Conservation (phyloP, 176 grass and related monocot species). For the Calamus simplicifolius region DNA sequence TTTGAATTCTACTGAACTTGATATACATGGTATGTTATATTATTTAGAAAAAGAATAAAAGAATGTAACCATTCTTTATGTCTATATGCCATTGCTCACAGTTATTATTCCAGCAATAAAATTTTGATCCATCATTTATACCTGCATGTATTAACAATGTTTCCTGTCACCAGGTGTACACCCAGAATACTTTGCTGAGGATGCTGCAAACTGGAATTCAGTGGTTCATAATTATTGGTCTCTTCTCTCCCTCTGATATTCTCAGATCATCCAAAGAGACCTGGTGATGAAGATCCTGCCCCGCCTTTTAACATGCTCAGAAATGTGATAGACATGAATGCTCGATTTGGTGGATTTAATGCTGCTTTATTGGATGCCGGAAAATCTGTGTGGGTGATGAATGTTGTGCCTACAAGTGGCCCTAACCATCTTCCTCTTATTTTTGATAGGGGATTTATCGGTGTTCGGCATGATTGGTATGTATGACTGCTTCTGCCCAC, state of each 20-base stretch:
- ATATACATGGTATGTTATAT: conserved; percentile 52
- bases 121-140: too few relatives aligned
- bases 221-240: conserved; percentile 91
- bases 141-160: conserved; percentile 4
- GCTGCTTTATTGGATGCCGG: conserved; percentile 74
- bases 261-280: conserved; percentile 99
- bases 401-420: conserved; percentile 75
- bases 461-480: conserved; percentile 97
- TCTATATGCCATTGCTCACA: too few relatives aligned
- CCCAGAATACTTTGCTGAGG: conserved; percentile 62
- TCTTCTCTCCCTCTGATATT: conserved; percentile 91
- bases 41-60: too few relatives aligned
- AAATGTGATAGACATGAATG: conserved; percentile 98
- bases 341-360: conserved; percentile 93
- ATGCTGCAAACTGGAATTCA: conserved; percentile 68
- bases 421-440: conserved; percentile 72
- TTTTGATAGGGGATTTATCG: conserved; percentile 89
- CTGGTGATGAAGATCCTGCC: conserved; percentile 88
- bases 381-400: conserved; percentile 98
- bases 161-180: conserved; percentile 42
- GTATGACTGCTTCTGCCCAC: neutral
- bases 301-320: conserved; percentile 99
- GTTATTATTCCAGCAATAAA: too few relatives aligned
- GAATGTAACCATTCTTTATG: too few relatives aligned
- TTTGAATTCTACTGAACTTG: conserved; percentile 79